Conservation (phyloP, 2,329 filamentous ascomycete genomes). For the Rugonectria rugulosa region DNA sequence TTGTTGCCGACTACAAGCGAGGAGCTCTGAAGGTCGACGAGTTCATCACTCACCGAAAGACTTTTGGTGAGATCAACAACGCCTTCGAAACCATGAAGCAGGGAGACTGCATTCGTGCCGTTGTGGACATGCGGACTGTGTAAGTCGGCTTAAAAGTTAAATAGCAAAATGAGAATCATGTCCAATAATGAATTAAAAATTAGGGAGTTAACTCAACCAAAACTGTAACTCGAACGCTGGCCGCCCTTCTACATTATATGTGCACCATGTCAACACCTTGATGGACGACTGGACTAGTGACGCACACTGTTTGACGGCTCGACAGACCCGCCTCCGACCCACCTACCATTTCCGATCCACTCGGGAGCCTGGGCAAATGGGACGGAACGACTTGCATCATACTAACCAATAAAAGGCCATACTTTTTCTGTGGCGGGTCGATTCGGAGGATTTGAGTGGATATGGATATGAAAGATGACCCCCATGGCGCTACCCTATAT, state of each 20-base stretch:
- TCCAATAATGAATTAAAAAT: constrained; percentile 18
- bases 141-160: constrained; percentile 29
- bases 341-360: neutral
- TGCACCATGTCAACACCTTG: constrained; percentile 18
- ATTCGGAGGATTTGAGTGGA: no score
- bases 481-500: no score
- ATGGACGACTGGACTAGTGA: constrained; percentile 14
- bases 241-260: constrained; percentile 17
- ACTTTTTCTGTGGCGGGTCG: no score
- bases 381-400: no score
- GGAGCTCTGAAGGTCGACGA: constrained; percentile 97
- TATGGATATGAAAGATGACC: no score
- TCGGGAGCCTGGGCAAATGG: neutral
- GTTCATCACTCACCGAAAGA: constrained; percentile 97
- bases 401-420: no score
- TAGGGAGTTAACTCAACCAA: constrained; percentile 23
- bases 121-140: constrained; percentile 70
- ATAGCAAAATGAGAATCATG: constrained; percentile 20
- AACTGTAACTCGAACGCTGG: constrained; percentile 16
- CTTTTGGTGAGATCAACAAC: constrained; percentile 81
- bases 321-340: neutral
- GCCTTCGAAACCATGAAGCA: constrained; percentile 95
- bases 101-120: constrained; percentile 95
- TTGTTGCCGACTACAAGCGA: constrained; percentile 88
- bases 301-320: neutral